phyloP scores from a whole-genome alignment of 805 yeast genomes.

The Maudiozyma pseudohumilis region DNA sequence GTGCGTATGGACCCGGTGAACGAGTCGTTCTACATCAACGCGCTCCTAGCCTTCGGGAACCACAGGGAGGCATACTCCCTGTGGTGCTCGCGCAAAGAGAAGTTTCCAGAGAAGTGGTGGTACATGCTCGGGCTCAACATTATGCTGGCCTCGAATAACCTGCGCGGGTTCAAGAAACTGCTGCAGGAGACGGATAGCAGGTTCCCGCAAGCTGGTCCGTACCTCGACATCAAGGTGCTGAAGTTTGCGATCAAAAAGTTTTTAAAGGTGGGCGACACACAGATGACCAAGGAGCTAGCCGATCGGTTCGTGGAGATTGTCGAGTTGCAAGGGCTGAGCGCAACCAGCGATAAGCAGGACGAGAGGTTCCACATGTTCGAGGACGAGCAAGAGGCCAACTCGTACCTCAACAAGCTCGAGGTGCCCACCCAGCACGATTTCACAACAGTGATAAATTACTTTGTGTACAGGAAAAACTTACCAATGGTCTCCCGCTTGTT shows the following conservation, averaged over 20 bases:
- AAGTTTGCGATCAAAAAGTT: conserved; percentile 30
- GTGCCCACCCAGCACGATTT: conserved; percentile 21
- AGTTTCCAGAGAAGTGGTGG: conserved; percentile 43
- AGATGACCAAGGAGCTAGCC: conserved; percentile 29
- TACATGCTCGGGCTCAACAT: conserved; percentile 38
- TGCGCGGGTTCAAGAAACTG: conserved; percentile 31
- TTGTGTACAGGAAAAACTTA: conserved; percentile 12
- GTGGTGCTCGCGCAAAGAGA: conserved; percentile 29
- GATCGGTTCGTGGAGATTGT: conserved; percentile 22
- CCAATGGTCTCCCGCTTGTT: conserved; percentile 15
- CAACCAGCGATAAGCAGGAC: not conserved
- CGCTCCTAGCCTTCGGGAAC: conserved; percentile 31
- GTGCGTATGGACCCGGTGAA: conserved; percentile 41
- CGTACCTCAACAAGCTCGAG: conserved; percentile 23
- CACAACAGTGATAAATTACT: conserved; percentile 19
- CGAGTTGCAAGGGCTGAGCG: conserved; percentile 16
- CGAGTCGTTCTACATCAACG: conserved; percentile 40
- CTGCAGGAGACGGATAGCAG: conserved; percentile 22
- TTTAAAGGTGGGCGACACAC: conserved; percentile 16
- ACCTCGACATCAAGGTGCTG: conserved; percentile 32
- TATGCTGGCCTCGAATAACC: conserved; percentile 28
- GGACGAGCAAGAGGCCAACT: conserved; percentile 25
- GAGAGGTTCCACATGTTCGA: conserved; percentile 9
- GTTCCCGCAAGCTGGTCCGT: conserved; percentile 20
- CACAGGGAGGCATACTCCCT: conserved; percentile 31